Conservation (phyloP, 768 basidiomycete species). For the Suillus ampliporus region DNA sequence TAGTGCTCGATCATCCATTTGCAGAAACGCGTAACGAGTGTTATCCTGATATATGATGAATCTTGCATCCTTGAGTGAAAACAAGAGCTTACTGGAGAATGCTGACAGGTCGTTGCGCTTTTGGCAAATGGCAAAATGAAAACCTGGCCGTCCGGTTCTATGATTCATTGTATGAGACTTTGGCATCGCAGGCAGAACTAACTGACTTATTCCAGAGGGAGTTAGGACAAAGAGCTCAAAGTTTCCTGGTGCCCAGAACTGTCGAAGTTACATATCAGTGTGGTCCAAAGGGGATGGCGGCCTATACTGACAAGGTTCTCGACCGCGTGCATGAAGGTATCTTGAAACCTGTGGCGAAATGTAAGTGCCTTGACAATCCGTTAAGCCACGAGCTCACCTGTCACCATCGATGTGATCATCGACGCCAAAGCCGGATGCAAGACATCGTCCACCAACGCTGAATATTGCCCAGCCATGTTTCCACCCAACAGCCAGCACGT, state of each 20-base stretch:
- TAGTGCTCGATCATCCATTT: conserved; percentile 92
- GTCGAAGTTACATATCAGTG: conserved; percentile 9
- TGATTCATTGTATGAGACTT: conserved; percentile 16
- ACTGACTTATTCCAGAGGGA: conserved; percentile 56
- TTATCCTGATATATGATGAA: conserved; percentile 69
- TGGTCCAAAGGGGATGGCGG: neutral
- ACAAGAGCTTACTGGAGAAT: conserved; percentile 73
- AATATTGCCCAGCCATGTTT: conserved; percentile 88
- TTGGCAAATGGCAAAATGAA: conserved; percentile 93
- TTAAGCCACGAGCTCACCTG: conserved; percentile 37
- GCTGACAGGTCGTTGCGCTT: conserved; percentile 90
- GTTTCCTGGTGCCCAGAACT: conserved; percentile 97
- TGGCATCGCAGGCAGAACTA: conserved; percentile 1
- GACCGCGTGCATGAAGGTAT: conserved; percentile 86
- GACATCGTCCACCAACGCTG: conserved; percentile 86
- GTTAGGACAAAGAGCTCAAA: conserved; percentile 85
- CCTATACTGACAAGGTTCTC: conserved; percentile 62
- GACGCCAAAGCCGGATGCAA: conserved; percentile 76
- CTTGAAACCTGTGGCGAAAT: conserved; percentile 62
- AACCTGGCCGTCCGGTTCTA: conserved; percentile 71
- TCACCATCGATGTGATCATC: conserved; percentile 64
- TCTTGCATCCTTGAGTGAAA: neutral
- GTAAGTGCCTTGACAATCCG: neutral
- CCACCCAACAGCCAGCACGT: conserved; percentile 94
- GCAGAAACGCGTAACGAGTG: conserved; percentile 92